A percentile compares a stretch with the other conserved stretches of the same genome.
phyloP scores from a whole-genome alignment of 331 rosid genomes.

The Quercus phellos region DNA sequence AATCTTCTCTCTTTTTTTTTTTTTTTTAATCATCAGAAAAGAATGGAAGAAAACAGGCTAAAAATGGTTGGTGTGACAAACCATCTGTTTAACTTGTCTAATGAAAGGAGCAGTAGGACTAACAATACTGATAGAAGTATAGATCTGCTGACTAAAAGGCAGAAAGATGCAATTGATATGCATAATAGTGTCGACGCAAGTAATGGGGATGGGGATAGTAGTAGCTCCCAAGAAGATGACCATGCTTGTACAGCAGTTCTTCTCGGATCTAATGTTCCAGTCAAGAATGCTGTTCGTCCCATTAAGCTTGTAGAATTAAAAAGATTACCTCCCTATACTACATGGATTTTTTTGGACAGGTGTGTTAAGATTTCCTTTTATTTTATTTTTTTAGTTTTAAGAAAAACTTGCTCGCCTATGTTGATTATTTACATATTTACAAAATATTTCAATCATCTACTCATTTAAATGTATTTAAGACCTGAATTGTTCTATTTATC shows the following conservation, averaged over 20 bases:
- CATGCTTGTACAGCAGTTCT: slow-evolving; percentile 88
- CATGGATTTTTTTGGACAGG: slow-evolving; percentile 98
- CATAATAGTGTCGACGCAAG: slow-evolving; percentile 65
- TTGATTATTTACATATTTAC: neutral
- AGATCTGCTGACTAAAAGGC: slow-evolving; percentile 75
- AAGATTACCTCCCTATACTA: slow-evolving; percentile 90
- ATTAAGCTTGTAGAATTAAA: slow-evolving; percentile 74
- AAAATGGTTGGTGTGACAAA: slow-evolving; percentile 61
- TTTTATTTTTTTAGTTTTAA: neutral
- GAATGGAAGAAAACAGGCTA: slow-evolving; percentile 76
- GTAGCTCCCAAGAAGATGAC: slow-evolving; percentile 61
- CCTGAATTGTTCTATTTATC: neutral
- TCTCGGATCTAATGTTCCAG: slow-evolving; percentile 86
- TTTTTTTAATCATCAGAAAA: slow-evolving; percentile 46
- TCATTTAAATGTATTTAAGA: neutral
- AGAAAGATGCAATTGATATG: slow-evolving; percentile 78
- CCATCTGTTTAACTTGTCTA: slow-evolving; percentile 44
- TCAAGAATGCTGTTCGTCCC: slow-evolving; percentile 90
- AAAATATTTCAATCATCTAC: neutral
- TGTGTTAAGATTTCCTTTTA: slow-evolving; percentile 26
- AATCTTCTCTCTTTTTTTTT: neutral
- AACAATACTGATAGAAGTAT: slow-evolving; percentile 34
- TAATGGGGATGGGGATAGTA: slow-evolving; percentile 52
- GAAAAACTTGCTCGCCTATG: neutral
- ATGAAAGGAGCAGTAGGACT: slow-evolving; percentile 37